Base-by-base conservation (phyloP, 768 basidiomycete genomes). In the Serendipita sp. region DNA sequence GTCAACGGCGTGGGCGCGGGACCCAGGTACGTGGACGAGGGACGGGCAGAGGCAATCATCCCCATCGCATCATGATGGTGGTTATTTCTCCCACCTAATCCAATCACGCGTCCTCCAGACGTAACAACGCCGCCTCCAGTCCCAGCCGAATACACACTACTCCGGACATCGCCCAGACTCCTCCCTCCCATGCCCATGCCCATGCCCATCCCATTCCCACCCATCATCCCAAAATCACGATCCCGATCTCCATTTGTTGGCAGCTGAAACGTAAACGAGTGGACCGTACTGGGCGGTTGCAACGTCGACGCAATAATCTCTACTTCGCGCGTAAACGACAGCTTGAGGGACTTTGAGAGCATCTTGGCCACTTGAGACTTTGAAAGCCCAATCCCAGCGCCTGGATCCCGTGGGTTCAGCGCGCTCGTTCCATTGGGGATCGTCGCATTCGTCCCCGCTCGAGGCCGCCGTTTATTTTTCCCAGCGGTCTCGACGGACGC, bases 281-380 rank as follows among this genome's bases (percentile, higher is more conserved):
- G 91, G 48, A 92, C 84, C 16, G 92, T 96, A 3, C 89, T 90
- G 0, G 93, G 86, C 4, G 94, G 94, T 67, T 94, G 90, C 9
- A 94, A 80, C 0, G 91, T 90, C n/a, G 92, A 91, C 14, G 92
- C 90, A 70, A 97, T 88, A 62, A 97, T 86, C 71, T 94, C 91
- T 44, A 94, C 88, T 71, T 95, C 92, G 61, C 88, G 86, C 38
- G 89, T 83, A 72, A 94, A 93, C 5, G 90, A 90, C 64, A 88
- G 89, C 81, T 95, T 94, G 70, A 93, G 82, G 3, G 88, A 86
- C 72, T 93, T 93, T 64, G 87, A 88, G 43, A 92, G 78, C 83
- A 94, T 90, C 76, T 90, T 90, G 9, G 85, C 86, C 60, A 90
- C 86, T 66, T 94, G 92, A 65, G 86, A 84, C 73, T 88, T 92